Evolutionary conservation across 2,329 filamentous ascomycete species (phyloP).

Genomic region (Aspergillus sp.): DNA sequence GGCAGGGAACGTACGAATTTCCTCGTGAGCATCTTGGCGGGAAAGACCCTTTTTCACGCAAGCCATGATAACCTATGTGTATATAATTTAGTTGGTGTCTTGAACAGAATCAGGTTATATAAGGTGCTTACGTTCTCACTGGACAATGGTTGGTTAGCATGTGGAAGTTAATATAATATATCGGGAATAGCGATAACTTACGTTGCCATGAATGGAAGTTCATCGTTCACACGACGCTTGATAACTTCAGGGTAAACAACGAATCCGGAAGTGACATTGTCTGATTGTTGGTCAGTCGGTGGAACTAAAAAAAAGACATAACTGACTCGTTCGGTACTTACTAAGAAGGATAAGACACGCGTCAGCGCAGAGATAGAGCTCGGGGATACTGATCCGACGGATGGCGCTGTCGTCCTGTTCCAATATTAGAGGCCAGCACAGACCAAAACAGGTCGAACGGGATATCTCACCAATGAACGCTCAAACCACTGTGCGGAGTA

Average conservation of each 20-base stretch:
- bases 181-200: constrained; percentile 35
- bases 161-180: background rate
- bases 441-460: background rate
- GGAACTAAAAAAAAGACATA: background rate
- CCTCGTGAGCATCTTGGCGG: constrained; percentile 80
- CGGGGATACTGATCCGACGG: constrained; percentile 58
- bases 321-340: constrained; percentile 17
- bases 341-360: constrained; percentile 48
- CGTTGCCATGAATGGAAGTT: constrained; percentile 85
- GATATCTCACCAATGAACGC: constrained; percentile 56
- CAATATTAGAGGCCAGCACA: constrained; percentile 8
- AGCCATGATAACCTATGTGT: constrained; percentile 71
- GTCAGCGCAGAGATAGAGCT: constrained; percentile 68
- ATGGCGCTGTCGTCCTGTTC: constrained; percentile 68
- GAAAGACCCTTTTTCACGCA: constrained; percentile 69
- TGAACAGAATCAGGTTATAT: background rate
- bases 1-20: constrained; percentile 60
- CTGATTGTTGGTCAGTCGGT: constrained; percentile 34
- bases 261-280: constrained; percentile 68
- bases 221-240: constrained; percentile 64
- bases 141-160: constrained; percentile 17
- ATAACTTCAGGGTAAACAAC: constrained; percentile 80
- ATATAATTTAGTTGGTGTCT: constrained; percentile 26
- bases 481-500: constrained; percentile 75
- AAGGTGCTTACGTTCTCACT: constrained; percentile 34